Evolutionary conservation across 2,329 filamentous ascomycete species (phyloP), one percentile per base, ranked within the genome.

Genomic region (Epichloe festucae): DNA sequence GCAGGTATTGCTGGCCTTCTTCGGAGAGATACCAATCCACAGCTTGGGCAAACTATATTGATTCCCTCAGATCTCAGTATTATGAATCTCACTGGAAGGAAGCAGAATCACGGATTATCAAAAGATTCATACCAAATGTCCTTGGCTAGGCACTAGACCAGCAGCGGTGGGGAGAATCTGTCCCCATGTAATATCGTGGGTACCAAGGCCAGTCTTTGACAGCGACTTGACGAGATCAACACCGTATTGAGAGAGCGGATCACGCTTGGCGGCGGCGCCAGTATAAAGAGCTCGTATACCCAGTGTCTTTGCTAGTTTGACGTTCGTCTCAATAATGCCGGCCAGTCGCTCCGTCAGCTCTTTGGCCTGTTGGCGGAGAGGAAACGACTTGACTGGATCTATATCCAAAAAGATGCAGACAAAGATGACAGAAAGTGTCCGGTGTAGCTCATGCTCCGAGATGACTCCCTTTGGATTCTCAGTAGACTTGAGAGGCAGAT

Each of bases 11-110:
- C 51, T 71, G 66, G 57, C 79, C 77, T 35, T 76, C 67, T 3
- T 75, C 69, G 0, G 78, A 76, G 5, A 89, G 73, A 62, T 85
- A 89, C 67, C 79, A 89, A 62, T 89, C 85, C 17, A 89, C 71
- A 2, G 84, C 74, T 68, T 87, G 83, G 1, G 83, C 79, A 62
- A 89, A 88, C 74, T 82, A 54, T 44, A 5, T n/a, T 5, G 23
- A 7, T 7, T 21, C 10, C 8, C 15, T 46, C 14, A n/a, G 11
- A 12, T 19, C 35, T 44, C 21, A 38, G 11, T 10, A 27, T n/a
- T 14, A n/a, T n/a, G 19, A 15, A 38, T 31, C 10, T 31, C 31
- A 31, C 10, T 31, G 31, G 31, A 31, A 31, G 8, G 10, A 31
- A 31, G 10, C 31, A 4, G 31, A 31, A 31, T 31, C 31, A 31